Conservation (phyloP, 805 yeast species). For the Saccharomycopsis javanensis region DNA sequence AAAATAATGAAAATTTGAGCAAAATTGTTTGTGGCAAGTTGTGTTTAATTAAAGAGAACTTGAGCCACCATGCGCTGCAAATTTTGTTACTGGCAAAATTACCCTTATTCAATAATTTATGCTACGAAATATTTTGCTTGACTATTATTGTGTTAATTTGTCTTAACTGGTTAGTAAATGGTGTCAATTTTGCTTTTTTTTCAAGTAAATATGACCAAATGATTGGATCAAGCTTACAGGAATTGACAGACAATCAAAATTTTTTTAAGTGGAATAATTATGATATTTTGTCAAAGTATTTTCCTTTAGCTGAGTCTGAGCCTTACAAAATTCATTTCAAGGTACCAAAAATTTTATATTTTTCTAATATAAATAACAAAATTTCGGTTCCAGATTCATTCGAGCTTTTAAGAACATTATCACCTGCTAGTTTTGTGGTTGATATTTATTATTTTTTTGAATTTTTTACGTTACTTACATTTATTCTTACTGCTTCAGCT, state of each 20-base stretch:
- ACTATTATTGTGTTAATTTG: conserved; percentile 25
- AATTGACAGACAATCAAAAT: not conserved
- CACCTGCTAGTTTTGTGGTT: conserved; percentile 21
- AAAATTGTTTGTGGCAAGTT: not conserved
- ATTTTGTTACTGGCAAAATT: conserved; percentile 27
- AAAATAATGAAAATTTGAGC: not conserved
- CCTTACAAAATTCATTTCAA: not conserved
- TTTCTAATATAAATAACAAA: not conserved
- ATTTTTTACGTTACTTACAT: conserved; percentile 39
- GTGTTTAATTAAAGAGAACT: not conserved
- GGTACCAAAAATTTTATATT: not conserved
- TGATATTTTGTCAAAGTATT: not conserved
- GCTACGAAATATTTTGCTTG: conserved; percentile 25
- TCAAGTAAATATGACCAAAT: not conserved
- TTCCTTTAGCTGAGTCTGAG: not conserved
- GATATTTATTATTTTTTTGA: conserved; percentile 48
- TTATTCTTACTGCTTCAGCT: conserved; percentile 41
- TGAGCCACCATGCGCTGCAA: conserved; percentile 26
- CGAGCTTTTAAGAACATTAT: not conserved
- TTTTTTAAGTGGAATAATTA: not conserved
- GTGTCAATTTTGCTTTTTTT: conserved; percentile 10
- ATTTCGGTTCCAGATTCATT: not conserved
- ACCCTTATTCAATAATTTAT: conserved; percentile 30
- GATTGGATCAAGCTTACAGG: not conserved
- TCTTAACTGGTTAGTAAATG: conserved; percentile 29